Base-by-base conservation (phyloP, 352 stramenopile genomes). In the Phytophthora crassamura region DNA sequence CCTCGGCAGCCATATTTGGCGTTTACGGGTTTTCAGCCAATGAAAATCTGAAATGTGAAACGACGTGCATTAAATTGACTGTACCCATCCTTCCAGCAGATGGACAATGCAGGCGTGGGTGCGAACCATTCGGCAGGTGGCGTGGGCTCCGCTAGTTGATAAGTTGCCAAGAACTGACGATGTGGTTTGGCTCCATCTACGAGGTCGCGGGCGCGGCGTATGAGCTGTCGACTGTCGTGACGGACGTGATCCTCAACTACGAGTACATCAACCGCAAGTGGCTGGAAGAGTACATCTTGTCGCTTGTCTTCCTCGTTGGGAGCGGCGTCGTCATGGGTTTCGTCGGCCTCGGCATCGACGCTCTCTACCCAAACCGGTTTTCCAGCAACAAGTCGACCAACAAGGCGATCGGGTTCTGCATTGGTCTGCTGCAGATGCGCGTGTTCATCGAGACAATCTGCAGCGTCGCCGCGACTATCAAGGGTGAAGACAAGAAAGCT, bases 241-340 rank as follows among this genome's bases (percentile, higher is more conserved):
- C 81, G 42, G 81, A 92, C 41, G 71, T 90, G 39, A 64, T 92
- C 7, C 75, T 92, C n/a, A 92, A 90, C 57, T 66, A 63, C 39
- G 83, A 92, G 72, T 92, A 92, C 69, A 87, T 92, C 58, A 34
- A 79, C 18, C 83, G 83, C 47, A 71, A 79, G 22, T 92, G 81
- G 83, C 11, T 84, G 20, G 81, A 92, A 14, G 83, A 92, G 64
- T 92, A 92, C 67, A 77, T 78, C 36, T 59, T 92, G 55, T 92
- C 83, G 28, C 82, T 92, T 69, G 66, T 70, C 5, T 89, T 92
- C 59, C 81, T 92, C 15, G 74, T 68, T 10, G 67, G 84, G 35
- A 90, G 68, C 58, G 78, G 81, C 5, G 4, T 90, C 28, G 74
- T 89, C 59, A 87, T 90, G 77, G 79, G 72, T 5, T 54, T 90